These are phyloP conservation scores for Syncephalastrum monosporum DNA, from an alignment of 371 early-diverging fungal genomes.

Conservation along the genomic window DNA sequence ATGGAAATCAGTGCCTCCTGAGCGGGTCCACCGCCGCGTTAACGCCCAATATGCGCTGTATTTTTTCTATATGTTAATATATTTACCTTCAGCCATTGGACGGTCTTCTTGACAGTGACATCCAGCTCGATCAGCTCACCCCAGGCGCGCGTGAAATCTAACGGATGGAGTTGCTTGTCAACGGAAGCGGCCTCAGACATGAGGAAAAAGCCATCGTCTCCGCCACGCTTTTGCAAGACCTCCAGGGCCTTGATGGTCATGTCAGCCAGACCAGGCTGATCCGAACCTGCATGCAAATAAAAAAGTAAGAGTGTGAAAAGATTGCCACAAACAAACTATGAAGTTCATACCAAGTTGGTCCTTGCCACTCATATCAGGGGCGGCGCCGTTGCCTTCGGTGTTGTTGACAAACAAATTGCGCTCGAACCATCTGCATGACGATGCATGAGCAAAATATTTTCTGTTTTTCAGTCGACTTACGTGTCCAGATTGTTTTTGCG, in stretches of 20 bases:
- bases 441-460: background rate
- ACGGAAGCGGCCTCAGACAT: constrained; percentile 78
- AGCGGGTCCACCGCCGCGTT: background rate
- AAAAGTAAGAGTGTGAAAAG: background rate
- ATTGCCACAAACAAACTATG: background rate
- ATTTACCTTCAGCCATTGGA: constrained; percentile 55
- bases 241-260: constrained; percentile 72
- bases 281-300: constrained; percentile 13
- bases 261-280: constrained; percentile 68
- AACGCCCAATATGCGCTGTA: background rate
- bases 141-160: constrained; percentile 71
- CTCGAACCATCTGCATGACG: constrained; percentile 55
- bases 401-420: constrained; percentile 62
- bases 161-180: constrained; percentile 72
- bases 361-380: constrained; percentile 49
- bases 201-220: constrained; percentile 70
- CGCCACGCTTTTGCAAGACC: constrained; percentile 60
- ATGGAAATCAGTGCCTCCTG: too few relatives aligned
- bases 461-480: constrained; percentile 13
- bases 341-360: constrained; percentile 39
- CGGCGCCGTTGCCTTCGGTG: constrained; percentile 44
- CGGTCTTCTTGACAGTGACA: constrained; percentile 61
- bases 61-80: background rate
- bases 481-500: constrained; percentile 60
- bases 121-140: constrained; percentile 75